These are phyloP conservation scores for Linnemannia zychae DNA, from an alignment of 192 early-diverging fungal species.

Conservation along the genomic window DNA sequence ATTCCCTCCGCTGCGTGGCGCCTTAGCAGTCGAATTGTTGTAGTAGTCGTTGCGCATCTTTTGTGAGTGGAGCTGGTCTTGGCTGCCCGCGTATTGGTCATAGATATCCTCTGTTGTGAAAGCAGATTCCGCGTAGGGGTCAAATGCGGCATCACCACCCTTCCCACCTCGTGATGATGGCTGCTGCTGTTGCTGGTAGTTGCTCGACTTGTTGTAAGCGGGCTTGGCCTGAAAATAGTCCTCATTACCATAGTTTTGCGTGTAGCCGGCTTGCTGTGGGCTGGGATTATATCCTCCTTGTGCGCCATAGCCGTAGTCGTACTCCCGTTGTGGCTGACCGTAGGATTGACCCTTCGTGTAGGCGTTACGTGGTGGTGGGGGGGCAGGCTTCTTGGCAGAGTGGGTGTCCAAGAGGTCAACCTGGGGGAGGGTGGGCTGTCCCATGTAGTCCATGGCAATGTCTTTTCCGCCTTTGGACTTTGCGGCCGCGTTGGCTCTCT, in stretches of 20 bases:
- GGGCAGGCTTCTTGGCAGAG: neutral
- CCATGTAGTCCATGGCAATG: conserved; percentile 27
- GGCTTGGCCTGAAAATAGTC: conserved; percentile 54
- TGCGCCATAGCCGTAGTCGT: conserved; percentile 21
- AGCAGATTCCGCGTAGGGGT: conserved; percentile 44
- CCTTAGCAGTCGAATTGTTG: neutral
- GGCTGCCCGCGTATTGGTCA: conserved; percentile 16
- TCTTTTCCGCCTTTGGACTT: conserved; percentile 27
- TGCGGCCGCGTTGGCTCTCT: conserved; percentile 23
- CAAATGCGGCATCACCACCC: neutral
- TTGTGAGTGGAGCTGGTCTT: conserved; percentile 32
- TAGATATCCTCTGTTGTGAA: conserved; percentile 33
- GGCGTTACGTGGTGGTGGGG: conserved; percentile 20
- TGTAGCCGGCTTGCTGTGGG: conserved; percentile 30
- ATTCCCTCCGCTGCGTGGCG: neutral
- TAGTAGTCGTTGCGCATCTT: neutral
- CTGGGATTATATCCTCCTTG: conserved; percentile 14
- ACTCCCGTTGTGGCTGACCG: conserved; percentile 17
- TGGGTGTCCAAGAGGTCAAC: conserved; percentile 19
- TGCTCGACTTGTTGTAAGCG: neutral
- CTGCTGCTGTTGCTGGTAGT: neutral
- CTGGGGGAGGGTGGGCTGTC: conserved; percentile 44
- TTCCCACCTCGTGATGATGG: neutral
- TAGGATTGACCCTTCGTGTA: conserved; percentile 11
- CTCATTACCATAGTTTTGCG: conserved; percentile 20